phyloP scores from a whole-genome alignment of 2,329 filamentous ascomycete genomes.

The Chaetomium olivaceum region DNA sequence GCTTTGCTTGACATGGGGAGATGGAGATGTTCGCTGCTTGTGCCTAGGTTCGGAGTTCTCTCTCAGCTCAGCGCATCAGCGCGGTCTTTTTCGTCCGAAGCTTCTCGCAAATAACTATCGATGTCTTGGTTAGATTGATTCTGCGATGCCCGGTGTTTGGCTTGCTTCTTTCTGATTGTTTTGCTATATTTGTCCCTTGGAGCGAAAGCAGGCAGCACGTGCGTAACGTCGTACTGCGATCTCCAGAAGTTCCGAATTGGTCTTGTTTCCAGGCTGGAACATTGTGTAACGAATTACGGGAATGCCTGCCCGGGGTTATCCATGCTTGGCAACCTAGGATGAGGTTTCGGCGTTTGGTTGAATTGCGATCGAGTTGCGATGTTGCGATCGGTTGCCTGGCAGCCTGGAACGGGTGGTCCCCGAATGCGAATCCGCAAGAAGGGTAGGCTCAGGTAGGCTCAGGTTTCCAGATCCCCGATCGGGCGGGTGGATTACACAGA shows the following conservation, averaged over 20 bases:
- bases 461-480: background rate
- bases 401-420: background rate
- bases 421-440: background rate
- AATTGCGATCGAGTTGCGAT: background rate
- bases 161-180: background rate
- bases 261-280: background rate
- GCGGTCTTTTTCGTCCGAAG: background rate
- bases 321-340: background rate
- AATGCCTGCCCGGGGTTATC: background rate
- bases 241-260: background rate
- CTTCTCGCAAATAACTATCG: background rate
- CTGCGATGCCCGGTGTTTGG: no score
- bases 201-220: background rate
- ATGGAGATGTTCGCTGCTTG: background rate
- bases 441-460: no score
- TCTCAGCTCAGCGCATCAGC: background rate
- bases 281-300: background rate
- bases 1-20: background rate
- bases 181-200: background rate
- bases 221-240: background rate
- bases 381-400: background rate
- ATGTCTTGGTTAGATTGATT: background rate
- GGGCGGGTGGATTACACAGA: background rate
- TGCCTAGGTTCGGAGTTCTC: background rate
- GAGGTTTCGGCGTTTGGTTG: background rate